phyloP scores from a whole-genome alignment of 495 filamentous ascomycete genomes.

The Penicillium antarcticum region DNA sequence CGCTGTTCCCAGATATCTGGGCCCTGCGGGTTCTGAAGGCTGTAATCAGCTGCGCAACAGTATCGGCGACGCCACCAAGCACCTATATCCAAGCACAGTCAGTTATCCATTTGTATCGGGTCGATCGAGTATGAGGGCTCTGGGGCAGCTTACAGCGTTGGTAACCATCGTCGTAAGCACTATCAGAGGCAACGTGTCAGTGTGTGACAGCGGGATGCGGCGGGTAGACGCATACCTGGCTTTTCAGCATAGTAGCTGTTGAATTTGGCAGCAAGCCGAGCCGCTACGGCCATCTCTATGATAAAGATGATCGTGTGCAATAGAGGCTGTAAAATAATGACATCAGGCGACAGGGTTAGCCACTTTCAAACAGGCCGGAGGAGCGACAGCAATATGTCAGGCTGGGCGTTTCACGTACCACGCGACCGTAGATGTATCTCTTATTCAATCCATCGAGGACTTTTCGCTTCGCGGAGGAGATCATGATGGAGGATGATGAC shows the following conservation, averaged over 20 bases:
- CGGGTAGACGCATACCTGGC: slow-evolving; percentile 55
- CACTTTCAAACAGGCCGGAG: neutral
- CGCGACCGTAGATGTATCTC: slow-evolving; percentile 74
- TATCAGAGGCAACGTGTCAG: slow-evolving; percentile 35
- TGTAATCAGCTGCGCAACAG: slow-evolving; percentile 90
- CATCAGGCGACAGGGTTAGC: slow-evolving; percentile 8
- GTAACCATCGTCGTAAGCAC: slow-evolving; percentile 98
- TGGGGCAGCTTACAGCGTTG: slow-evolving; percentile 77
- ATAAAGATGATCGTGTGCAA: slow-evolving; percentile 82
- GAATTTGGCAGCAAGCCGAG: slow-evolving; percentile 79
- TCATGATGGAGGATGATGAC: slow-evolving; percentile 31
- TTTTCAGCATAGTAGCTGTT: slow-evolving; percentile 87
- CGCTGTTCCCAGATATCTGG: slow-evolving; percentile 36
- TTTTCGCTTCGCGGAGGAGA: slow-evolving; percentile 51
- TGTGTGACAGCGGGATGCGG: neutral
- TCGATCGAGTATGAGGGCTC: neutral
- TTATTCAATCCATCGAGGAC: slow-evolving; percentile 67
- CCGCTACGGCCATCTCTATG: slow-evolving; percentile 82
- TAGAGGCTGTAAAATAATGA: slow-evolving; percentile 61
- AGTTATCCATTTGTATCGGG: neutral
- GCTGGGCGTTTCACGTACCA: slow-evolving; percentile 51
- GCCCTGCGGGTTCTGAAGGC: slow-evolving; percentile 64
- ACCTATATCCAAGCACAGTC: slow-evolving; percentile 43
- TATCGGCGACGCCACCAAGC: slow-evolving; percentile 90
- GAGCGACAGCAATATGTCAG: neutral